Evolutionary conservation across 345 rosid genomes (phyloP).

Genomic region (Aquilaria malaccensis): DNA sequence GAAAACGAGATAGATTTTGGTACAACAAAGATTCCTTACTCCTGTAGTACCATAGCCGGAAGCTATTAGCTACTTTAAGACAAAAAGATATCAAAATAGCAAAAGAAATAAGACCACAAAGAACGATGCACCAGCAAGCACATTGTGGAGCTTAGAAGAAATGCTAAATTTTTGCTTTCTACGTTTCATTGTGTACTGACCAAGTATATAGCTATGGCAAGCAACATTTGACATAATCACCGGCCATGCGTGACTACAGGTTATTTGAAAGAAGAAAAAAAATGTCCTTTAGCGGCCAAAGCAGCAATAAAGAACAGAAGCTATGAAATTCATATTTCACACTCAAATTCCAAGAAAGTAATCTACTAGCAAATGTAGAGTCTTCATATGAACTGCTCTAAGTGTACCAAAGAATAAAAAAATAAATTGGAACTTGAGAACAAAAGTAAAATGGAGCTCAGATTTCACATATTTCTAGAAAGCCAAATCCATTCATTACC

Average conservation of each 20-base stretch:
- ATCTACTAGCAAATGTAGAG: no score
- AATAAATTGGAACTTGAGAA: no score
- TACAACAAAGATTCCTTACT: constrained; percentile 9
- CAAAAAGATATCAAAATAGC: neutral
- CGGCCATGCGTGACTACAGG: no score
- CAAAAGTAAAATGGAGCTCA: no score
- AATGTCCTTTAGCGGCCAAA: no score
- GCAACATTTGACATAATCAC: neutral
- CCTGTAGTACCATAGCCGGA: constrained; percentile 29
- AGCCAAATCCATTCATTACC: neutral
- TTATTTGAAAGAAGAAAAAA: no score
- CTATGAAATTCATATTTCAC: neutral
- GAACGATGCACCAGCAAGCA: neutral
- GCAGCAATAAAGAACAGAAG: no score
- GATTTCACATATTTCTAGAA: no score
- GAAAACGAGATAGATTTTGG: constrained; percentile 16
- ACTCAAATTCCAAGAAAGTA: neutral
- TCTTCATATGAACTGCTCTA: no score
- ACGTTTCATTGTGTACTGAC: neutral
- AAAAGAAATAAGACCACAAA: neutral
- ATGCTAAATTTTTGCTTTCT: neutral
- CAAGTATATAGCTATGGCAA: neutral
- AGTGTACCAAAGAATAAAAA: no score
- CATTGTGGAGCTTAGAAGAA: neutral
- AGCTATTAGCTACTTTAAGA: neutral